Evolutionary conservation across 176 grass and related monocot genomes (phyloP), one percentile per base, ranked within the genome.

Genomic region (Aegilops tauschii): DNA sequence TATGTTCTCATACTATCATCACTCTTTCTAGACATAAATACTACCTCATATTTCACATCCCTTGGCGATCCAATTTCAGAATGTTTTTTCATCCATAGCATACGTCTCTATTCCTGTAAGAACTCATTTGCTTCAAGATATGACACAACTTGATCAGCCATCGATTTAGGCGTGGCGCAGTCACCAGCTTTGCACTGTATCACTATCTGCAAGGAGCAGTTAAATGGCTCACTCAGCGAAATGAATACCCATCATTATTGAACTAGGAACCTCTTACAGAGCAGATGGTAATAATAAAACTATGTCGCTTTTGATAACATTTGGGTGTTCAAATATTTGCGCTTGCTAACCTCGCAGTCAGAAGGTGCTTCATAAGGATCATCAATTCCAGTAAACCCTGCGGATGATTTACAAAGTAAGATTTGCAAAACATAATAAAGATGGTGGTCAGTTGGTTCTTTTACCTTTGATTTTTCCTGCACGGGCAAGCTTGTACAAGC

Each of bases 401-500:
- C 9, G 78, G 63, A 5, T 74, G 25, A 69, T 68, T 56, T 84
- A 7, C 3, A 72, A 13, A 20, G 58, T 84, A 45, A 87, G 44
- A 5, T 67, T 76, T 84, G 67, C 27, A 17, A 61, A 31, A 65
- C n/a, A 9, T 7, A 29, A 36, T 1, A 23, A 10, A 52, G 3
- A 83, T 16, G 1, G 0, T 5, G 42, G 8, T 20, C 32, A 9
- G 13, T 47, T 79, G 2, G 28, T 17, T 75, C 8, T 5, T 72
- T 59, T 58, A 98, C 96, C 93, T 91, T 95, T 94, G 50, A 98
- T 98, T 90, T 95, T 98, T 37, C 96, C 96, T 3, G 88, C 90
- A 34, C 96, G 93, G 20, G 96, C 96, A 80, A 98, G 93, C 79
- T 98, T 98, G 86, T 98, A 98, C 14, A 98, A 89, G 9, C 96